phyloP scores from a whole-genome alignment of 1,284 basidiomycete genomes.

The Pseudozyma sp. region DNA sequence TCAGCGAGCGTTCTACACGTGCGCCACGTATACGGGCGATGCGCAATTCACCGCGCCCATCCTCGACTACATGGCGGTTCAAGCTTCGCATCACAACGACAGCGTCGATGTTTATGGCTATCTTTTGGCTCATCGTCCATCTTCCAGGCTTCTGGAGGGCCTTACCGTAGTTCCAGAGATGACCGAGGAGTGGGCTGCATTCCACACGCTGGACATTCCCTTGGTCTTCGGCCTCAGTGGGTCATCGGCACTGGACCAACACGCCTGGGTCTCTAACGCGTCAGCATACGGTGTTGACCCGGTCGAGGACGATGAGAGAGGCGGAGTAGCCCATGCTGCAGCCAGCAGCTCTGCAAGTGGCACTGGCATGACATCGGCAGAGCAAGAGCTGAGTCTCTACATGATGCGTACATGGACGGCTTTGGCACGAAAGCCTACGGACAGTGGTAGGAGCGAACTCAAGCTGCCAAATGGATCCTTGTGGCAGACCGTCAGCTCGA shows the following conservation, averaged over 20 bases:
- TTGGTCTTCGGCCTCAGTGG: conserved; percentile 48
- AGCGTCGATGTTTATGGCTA: conserved; percentile 34
- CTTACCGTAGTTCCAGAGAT: conserved; percentile 36
- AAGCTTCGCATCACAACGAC: too few relatives aligned
- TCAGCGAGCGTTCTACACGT: conserved; percentile 34
- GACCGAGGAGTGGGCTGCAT: conserved; percentile 34
- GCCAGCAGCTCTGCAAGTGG: not conserved
- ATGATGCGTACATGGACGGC: conserved; percentile 47
- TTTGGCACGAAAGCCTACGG: conserved; percentile 13
- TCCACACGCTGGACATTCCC: conserved; percentile 49
- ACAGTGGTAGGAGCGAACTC: not conserved
- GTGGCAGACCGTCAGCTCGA: conserved; percentile 17
- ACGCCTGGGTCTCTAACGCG: conserved; percentile 12
- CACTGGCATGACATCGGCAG: conserved; percentile 23
- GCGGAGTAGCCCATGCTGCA: too few relatives aligned
- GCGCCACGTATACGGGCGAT: conserved; percentile 54
- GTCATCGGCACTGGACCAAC: not conserved
- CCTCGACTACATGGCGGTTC: conserved; percentile 27
- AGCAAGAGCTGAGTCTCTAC: conserved; percentile 29
- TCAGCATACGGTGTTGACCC: conserved; percentile 35
- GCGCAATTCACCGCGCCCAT: conserved; percentile 48
- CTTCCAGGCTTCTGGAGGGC: conserved; percentile 23
- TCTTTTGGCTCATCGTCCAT: conserved; percentile 39
- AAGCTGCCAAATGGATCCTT: conserved; percentile 19
- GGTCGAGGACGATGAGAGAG: conserved; percentile 8